Conservation (phyloP, 192 early-diverging fungal genomes). For the Linnemannia elongata region DNA sequence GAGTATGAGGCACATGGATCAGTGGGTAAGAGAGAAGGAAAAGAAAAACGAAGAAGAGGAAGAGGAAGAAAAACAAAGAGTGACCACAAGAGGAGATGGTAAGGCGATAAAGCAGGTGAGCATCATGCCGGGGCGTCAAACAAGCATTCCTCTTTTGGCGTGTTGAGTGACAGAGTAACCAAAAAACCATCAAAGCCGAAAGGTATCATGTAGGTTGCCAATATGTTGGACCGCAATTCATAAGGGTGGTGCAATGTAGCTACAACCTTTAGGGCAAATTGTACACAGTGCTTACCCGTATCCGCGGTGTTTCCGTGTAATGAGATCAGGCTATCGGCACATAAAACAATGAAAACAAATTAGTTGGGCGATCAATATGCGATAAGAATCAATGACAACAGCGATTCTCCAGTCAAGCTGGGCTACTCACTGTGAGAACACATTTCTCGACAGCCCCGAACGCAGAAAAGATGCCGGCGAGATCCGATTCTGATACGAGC, state of each 20-base stretch:
- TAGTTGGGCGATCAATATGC: background rate
- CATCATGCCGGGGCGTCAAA: background rate
- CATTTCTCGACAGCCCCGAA: slow-evolving; percentile 85
- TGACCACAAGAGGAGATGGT: slow-evolving; percentile 18
- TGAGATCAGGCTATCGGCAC: slow-evolving; percentile 71
- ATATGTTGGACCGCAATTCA: background rate
- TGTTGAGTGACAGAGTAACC: background rate
- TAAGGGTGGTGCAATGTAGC: background rate
- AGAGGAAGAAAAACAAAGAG: slow-evolving; percentile 9
- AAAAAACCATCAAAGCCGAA: background rate
- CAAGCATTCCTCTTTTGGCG: slow-evolving; percentile 31
- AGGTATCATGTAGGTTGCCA: background rate
- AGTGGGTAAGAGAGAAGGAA: slow-evolving; percentile 10
- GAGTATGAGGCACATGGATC: background rate
- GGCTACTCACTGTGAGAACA: slow-evolving; percentile 70
- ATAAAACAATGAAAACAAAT: background rate
- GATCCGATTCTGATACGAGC: slow-evolving; percentile 77
- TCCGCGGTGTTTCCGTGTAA: slow-evolving; percentile 79
- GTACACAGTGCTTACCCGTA: slow-evolving; percentile 75
- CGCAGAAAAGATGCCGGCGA: slow-evolving; percentile 84
- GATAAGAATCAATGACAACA: background rate
- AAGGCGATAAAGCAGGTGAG: slow-evolving; percentile 32
- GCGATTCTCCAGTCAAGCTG: background rate
- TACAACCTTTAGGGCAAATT: background rate
- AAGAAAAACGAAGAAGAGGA: slow-evolving; percentile 38